Evolutionary conservation across 2,329 filamentous ascomycete species (phyloP).

Genomic region (Talaromyces rugulosus): DNA sequence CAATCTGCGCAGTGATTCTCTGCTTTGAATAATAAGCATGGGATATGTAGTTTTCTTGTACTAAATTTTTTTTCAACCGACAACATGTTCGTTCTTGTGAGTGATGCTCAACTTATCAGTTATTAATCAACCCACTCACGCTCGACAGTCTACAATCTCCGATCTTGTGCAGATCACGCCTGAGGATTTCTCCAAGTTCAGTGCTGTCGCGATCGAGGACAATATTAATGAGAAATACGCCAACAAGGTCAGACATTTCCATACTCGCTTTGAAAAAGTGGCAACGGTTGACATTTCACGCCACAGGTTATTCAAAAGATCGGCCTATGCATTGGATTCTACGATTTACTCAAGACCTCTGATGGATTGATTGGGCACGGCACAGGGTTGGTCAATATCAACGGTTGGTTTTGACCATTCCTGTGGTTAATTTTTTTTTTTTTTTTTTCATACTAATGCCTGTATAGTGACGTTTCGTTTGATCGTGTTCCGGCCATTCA

Average conservation of each 20-base stretch:
- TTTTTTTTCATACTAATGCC: neutral
- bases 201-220: conserved; percentile 82
- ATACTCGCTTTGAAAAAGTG: neutral
- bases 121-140: neutral
- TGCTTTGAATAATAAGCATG: neutral
- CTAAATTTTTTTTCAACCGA: neutral
- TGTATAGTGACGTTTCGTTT: conserved; percentile 80
- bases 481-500: conserved; percentile 92
- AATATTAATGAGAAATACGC: conserved; percentile 96
- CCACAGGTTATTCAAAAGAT: conserved; percentile 80
- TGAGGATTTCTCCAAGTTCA: conserved; percentile 77
- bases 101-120: conserved; percentile 16
- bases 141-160: conserved; percentile 71
- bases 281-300: neutral
- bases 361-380: conserved; percentile 94
- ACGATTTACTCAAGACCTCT: conserved; percentile 82
- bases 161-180: conserved; percentile 92
- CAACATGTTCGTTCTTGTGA: conserved; percentile 50
- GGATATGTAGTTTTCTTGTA: neutral
- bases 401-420: conserved; percentile 56
- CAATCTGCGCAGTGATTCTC: neutral
- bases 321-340: conserved; percentile 88
- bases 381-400: conserved; percentile 87
- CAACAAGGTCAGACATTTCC: conserved; percentile 62
- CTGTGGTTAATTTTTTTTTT: neutral